Conservation (phyloP, 352 stramenopile species). For the Pilasporangium apinafurcum region DNA sequence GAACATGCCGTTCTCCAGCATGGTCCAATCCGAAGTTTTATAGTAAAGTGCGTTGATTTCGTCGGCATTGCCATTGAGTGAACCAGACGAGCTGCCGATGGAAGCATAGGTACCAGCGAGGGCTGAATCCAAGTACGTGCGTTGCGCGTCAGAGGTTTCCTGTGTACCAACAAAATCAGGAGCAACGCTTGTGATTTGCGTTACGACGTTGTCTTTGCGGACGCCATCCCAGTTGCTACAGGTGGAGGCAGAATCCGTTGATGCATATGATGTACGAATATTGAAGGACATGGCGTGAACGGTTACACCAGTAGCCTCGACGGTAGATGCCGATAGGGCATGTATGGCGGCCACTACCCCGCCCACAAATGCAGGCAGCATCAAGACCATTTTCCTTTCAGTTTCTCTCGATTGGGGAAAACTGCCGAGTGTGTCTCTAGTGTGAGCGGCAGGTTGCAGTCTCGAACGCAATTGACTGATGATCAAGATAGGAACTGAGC, state of each 20-base stretch:
- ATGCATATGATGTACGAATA: conserved; percentile 60
- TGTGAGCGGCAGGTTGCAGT: too few relatives aligned
- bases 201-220: conserved; percentile 54
- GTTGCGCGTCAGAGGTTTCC: conserved; percentile 73
- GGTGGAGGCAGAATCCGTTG: conserved; percentile 19
- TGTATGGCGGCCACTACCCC: conserved; percentile 12
- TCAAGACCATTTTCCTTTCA: too few relatives aligned
- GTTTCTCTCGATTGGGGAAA: too few relatives aligned
- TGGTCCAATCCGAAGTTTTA: conserved; percentile 42
- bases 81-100: conserved; percentile 52
- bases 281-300: conserved; percentile 78
- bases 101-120: conserved; percentile 50
- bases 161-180: conserved; percentile 79
- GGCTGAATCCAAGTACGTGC: conserved; percentile 43
- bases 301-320: conserved; percentile 28
- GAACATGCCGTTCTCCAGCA: conserved; percentile 55
- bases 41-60: conserved; percentile 71
- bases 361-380: too few relatives aligned
- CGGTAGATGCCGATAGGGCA: too few relatives aligned
- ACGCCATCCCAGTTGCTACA: conserved; percentile 65
- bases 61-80: conserved; percentile 43
- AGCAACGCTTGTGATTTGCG: conserved; percentile 37
- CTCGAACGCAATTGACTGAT: too few relatives aligned
- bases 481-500: too few relatives aligned
- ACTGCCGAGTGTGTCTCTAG: too few relatives aligned